A percentile compares a stretch with the other conserved stretches of the same genome.
These are phyloP conservation scores for Juglanconis oblonga DNA, from an alignment of 2,329 filamentous ascomycete genomes.

Conservation along the genomic window DNA sequence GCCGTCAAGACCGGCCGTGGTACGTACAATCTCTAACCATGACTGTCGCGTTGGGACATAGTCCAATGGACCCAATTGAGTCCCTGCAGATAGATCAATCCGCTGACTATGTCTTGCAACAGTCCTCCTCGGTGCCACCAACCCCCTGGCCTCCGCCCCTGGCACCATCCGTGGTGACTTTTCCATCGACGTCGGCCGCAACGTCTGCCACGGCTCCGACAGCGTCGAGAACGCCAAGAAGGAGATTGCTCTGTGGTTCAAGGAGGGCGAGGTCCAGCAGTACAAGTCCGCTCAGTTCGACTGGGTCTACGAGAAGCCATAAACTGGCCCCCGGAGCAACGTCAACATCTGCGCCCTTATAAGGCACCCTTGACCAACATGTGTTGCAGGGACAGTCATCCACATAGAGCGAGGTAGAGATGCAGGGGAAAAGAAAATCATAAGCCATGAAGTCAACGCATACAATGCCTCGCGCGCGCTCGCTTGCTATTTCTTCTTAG, in stretches of 20 bases:
- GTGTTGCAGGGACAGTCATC: neutral
- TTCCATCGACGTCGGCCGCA: slow-evolving; percentile 58
- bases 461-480: neutral
- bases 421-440: slow-evolving; percentile 17
- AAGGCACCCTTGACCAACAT: neutral
- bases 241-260: slow-evolving; percentile 99
- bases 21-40: slow-evolving; percentile 41
- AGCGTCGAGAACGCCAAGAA: slow-evolving; percentile 98
- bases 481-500: neutral
- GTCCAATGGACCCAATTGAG: slow-evolving; percentile 7
- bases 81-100: slow-evolving; percentile 3
- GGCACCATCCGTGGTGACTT: slow-evolving; percentile 98
- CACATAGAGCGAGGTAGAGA: slow-evolving; percentile 19
- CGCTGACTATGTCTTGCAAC: slow-evolving; percentile 16
- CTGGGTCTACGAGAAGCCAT: slow-evolving; percentile 96
- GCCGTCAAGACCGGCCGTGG: slow-evolving; percentile 97
- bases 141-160: slow-evolving; percentile 89
- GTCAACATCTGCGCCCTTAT: slow-evolving; percentile 1
- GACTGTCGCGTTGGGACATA: neutral
- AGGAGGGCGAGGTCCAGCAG: slow-evolving; percentile 75
- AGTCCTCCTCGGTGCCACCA: slow-evolving; percentile 97
- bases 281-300: slow-evolving; percentile 83
- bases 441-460: neutral
- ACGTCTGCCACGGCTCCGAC: slow-evolving; percentile 92
- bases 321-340: slow-evolving; percentile 24